Evolutionary conservation across 2,329 filamentous ascomycete genomes (phyloP), one percentile per base, ranked within the genome.

Genomic region (Pestalotiopsis sp.): DNA sequence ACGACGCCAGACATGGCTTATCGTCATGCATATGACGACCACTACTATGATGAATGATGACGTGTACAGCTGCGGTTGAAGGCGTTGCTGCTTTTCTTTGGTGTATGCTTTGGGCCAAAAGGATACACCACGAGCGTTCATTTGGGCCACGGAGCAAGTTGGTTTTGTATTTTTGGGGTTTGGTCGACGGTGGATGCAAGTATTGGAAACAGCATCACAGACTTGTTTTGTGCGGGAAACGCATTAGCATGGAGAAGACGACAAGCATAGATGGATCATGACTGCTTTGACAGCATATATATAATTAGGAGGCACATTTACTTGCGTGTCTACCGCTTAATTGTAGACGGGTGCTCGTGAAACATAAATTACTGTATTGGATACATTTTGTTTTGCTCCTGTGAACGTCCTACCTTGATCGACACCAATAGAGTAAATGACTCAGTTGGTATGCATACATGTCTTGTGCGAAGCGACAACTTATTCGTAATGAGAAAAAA

Each of bases 1-100:
- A 72, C 80, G 81, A 67, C 79, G 77, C 64, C 74, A 69, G 17
- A 78, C 27, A n/a, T 73, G 63, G 71, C 74, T 65, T 74, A 75
- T 20, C 41, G 60, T 23, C 84, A 86, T 63, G 80, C 83, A 60
- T 86, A 85, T 72, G 83, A 85, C 62, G 86, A 89, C 45, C 86
- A 87, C 69, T 89, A 87, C 73, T 87, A 85, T 74, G 86, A 85
- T 59, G 86, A 88, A 85, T 74, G 86, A 85, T 59, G 86, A 88
- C 72, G 83, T 80, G 69, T 88, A 75, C 83, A 31, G 17, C 11
- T 20, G 27, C 11, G 13, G 59, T 39, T 62, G 31, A 52, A 41
- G 59, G n/a, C 25, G 59, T 20, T 36, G 11, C 17, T 36, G 31
- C 11, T 39, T 27, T 20, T 27, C 36, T 11, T 62, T 56, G 57